Conservation (phyloP, 2,329 filamentous ascomycete genomes). For the Knufia fluminis region DNA sequence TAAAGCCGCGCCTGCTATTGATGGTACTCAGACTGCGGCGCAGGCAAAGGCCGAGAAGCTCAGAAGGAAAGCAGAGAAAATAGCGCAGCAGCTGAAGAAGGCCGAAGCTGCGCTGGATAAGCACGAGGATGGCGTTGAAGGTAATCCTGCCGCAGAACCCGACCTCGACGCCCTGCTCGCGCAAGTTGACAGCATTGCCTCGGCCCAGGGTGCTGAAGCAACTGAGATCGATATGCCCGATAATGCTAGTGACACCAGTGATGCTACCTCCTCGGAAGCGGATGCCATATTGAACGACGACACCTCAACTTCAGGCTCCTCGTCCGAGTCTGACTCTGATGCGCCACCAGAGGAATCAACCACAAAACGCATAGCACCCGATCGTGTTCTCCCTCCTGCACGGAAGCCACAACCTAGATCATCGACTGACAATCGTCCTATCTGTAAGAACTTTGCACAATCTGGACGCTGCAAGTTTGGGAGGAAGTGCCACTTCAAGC, state of each 20-base stretch:
- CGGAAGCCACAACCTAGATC: conserved; percentile 10
- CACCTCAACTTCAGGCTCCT: conserved; percentile 15
- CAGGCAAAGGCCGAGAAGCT: conserved; percentile 11
- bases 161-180: conserved; percentile 2
- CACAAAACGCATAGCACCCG: conserved; percentile 32
- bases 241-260: background rate
- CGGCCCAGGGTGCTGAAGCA: background rate
- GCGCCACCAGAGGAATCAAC: conserved; percentile 33
- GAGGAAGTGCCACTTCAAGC: conserved; percentile 33
- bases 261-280: conserved; percentile 10
- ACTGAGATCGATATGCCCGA: conserved; percentile 2
- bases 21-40: conserved; percentile 4
- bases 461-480: conserved; percentile 36
- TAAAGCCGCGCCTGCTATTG: conserved; percentile 3
- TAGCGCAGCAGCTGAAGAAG: conserved; percentile 5
- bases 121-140: background rate
- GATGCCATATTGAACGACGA: conserved; percentile 12
- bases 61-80: conserved; percentile 10
- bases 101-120: background rate
- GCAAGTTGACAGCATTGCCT: conserved; percentile 1
- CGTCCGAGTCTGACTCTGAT: conserved; percentile 13
- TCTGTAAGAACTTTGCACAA: conserved; percentile 35
- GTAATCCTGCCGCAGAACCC: background rate
- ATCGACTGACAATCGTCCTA: conserved; percentile 21
- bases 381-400: conserved; percentile 31